These are phyloP conservation scores for Rhinocladiella similis DNA, from an alignment of 2,329 filamentous ascomycete species.

Conservation along the genomic window DNA sequence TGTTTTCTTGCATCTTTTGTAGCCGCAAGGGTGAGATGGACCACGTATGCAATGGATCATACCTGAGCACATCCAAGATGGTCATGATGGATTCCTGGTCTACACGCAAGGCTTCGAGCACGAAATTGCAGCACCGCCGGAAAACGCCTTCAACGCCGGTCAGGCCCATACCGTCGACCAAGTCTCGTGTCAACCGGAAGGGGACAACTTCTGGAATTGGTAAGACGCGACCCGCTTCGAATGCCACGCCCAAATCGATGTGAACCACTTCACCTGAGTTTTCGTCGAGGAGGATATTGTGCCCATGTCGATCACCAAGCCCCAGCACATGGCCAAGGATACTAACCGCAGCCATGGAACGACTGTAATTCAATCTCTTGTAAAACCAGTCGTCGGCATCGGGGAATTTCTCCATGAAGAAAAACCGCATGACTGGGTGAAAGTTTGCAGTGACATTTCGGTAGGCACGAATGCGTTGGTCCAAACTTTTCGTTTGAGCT, in stretches of 20 bases:
- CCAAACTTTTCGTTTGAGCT: conserved; percentile 68
- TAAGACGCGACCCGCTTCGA: conserved; percentile 93
- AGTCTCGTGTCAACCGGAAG: conserved; percentile 89
- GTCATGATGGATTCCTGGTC: conserved; percentile 99
- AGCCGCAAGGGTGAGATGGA: conserved; percentile 73
- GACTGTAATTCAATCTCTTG: conserved; percentile 83
- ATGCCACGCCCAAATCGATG: conserved; percentile 94
- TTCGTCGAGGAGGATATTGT: conserved; percentile 92
- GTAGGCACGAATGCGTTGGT: conserved; percentile 72
- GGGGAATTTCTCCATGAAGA: conserved; percentile 92
- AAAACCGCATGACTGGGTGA: conserved; percentile 91
- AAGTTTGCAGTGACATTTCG: conserved; percentile 78
- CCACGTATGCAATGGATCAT: conserved; percentile 96
- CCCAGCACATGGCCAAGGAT: conserved; percentile 93
- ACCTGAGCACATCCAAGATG: conserved; percentile 94
- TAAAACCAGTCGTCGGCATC: conserved; percentile 97
- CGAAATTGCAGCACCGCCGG: conserved; percentile 97
- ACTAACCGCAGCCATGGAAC: conserved; percentile 90
- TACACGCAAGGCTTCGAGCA: conserved; percentile 87
- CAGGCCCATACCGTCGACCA: conserved; percentile 96
- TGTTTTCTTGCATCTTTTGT: conserved; percentile 63
- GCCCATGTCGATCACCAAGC: conserved; percentile 89
- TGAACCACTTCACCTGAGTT: conserved; percentile 92
- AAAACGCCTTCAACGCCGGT: conserved; percentile 95
- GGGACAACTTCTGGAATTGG: conserved; percentile 94